phyloP scores from a whole-genome alignment of 2,329 filamentous ascomycete species.

The Aaosphaeria arxii region DNA sequence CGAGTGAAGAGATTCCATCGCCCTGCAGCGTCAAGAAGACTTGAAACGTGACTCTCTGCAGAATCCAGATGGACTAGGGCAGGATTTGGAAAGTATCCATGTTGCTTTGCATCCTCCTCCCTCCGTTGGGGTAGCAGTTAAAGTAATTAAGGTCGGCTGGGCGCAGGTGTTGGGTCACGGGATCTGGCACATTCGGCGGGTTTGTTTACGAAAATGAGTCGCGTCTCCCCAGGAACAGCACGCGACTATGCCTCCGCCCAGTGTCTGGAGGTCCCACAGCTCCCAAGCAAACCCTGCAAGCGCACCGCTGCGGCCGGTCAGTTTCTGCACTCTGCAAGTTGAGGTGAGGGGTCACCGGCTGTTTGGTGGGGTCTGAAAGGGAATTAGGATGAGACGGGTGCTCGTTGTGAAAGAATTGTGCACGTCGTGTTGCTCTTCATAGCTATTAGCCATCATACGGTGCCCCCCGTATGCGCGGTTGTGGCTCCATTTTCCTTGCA shows the following conservation, averaged over 20 bases:
- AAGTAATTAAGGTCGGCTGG: too few relatives aligned
- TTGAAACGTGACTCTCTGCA: slow-evolving; percentile 23
- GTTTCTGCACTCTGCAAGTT: slow-evolving; percentile 7
- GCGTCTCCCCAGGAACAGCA: slow-evolving; percentile 32
- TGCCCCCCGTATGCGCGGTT: background rate
- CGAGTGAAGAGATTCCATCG: background rate
- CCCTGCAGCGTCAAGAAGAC: slow-evolving; percentile 15
- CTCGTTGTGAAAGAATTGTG: slow-evolving; percentile 33
- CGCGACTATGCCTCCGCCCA: slow-evolving; percentile 14
- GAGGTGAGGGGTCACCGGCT: slow-evolving; percentile 32
- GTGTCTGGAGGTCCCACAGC: background rate
- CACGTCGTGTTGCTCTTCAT: slow-evolving; percentile 9
- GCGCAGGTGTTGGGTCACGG: slow-evolving; percentile 18
- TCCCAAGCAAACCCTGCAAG: slow-evolving; percentile 15
- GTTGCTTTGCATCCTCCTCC: slow-evolving; percentile 3
- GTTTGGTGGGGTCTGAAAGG: slow-evolving; percentile 31
- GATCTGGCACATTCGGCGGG: slow-evolving; percentile 22
- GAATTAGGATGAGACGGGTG: background rate
- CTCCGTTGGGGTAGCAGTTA: too few relatives aligned
- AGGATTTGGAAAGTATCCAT: slow-evolving; percentile 13
- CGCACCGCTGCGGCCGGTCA: slow-evolving; percentile 26
- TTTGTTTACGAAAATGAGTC: slow-evolving; percentile 31
- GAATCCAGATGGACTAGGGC: slow-evolving; percentile 21
- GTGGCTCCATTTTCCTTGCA: slow-evolving; percentile 7
- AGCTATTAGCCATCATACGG: too few relatives aligned